Conservation (phyloP, 148 eudicot species). For the Vaccinium darrowii region DNA sequence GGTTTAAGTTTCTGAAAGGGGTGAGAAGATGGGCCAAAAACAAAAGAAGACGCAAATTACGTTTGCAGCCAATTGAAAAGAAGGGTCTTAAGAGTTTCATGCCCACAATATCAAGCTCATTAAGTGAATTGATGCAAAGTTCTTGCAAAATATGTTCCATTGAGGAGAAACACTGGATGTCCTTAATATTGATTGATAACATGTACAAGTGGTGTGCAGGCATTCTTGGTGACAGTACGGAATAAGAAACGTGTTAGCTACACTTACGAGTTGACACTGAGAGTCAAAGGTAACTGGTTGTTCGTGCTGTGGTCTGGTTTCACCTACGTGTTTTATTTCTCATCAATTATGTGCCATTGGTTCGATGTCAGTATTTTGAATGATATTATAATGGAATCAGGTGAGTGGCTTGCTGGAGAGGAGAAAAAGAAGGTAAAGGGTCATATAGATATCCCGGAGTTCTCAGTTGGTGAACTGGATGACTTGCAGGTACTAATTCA, state of each 20-base stretch:
- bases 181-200: neutral
- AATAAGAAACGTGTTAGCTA: slow-evolving; percentile 97
- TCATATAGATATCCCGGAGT: slow-evolving; percentile 63
- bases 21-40: neutral
- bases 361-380: neutral
- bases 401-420: slow-evolving; percentile 78
- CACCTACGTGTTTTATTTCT: neutral
- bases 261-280: slow-evolving; percentile 76
- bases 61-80: neutral
- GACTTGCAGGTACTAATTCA: slow-evolving; percentile 77
- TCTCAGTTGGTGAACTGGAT: slow-evolving; percentile 89
- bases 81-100: neutral
- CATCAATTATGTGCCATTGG: neutral
- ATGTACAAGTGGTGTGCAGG: slow-evolving; percentile 42
- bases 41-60: neutral
- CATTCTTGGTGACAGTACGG: slow-evolving; percentile 83
- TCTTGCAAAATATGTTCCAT: neutral
- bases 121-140: neutral
- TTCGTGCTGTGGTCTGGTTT: neutral
- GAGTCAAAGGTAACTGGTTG: slow-evolving; percentile 61
- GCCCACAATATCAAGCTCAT: neutral
- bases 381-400: slow-evolving; percentile 33
- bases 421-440: slow-evolving; percentile 74
- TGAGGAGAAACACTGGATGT: neutral
- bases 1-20: neutral